A percentile compares a stretch with the other conserved stretches of the same genome.
Conservation (phyloP, 495 filamentous ascomycete species). For the Haplographium delicatum region DNA sequence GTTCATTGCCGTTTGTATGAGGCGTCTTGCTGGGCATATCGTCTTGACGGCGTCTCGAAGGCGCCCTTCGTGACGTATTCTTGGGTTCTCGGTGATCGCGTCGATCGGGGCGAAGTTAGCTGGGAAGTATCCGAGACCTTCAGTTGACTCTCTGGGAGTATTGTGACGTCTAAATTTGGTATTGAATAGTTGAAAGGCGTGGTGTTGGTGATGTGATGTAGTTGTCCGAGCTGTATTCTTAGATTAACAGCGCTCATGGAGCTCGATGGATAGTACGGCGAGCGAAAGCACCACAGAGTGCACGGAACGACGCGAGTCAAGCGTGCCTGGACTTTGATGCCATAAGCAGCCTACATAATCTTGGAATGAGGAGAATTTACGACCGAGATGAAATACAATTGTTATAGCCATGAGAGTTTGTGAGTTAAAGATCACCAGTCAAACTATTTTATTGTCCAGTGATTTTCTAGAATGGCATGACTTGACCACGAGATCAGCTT, state of each 20-base stretch:
- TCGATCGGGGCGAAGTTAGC: neutral
- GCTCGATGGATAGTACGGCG: neutral
- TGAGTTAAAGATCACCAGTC: too few species aligned
- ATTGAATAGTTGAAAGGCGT: neutral
- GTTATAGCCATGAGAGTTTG: too few species aligned
- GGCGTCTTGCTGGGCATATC: slow-evolving; percentile 62
- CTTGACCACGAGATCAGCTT: slow-evolving; percentile 2
- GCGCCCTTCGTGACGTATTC: slow-evolving; percentile 5
- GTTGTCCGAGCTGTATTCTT: slow-evolving; percentile 11
- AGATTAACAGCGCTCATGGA: neutral
- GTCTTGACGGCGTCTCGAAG: slow-evolving; percentile 13
- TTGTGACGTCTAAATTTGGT: too few species aligned
- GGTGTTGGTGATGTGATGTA: slow-evolving; percentile 12
- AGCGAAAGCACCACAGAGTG: neutral
- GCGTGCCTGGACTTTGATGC: neutral
- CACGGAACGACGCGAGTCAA: neutral
- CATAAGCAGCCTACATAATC: neutral
- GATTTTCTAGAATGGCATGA: too few species aligned
- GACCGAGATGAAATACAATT: too few species aligned
- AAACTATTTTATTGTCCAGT: too few species aligned
- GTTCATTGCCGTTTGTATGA: slow-evolving; percentile 65
- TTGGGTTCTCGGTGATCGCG: slow-evolving; percentile 15
- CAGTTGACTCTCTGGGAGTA: too few species aligned
- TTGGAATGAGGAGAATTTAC: too few species aligned
- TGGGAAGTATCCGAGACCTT: too few species aligned